These are phyloP conservation scores for Cnidoscolus chayamansa DNA, from an alignment of 441 rosid genomes.

Conservation along the genomic window DNA sequence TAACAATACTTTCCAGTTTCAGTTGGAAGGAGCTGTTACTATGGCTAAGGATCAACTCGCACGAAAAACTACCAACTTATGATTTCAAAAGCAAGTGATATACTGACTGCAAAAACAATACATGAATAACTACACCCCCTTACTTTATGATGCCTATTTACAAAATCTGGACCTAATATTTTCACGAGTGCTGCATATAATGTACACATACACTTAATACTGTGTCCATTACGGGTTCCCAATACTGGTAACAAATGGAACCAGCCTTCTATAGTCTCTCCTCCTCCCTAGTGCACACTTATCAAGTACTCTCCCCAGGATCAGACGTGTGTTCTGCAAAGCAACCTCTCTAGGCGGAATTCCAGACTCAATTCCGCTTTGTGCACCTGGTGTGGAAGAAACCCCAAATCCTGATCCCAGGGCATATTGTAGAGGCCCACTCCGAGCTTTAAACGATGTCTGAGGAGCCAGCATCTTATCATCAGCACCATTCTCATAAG, in stretches of 20 bases:
- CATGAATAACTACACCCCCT: neutral
- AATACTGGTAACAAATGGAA: conserved; percentile 78
- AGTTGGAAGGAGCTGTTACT: no score
- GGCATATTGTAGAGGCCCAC: conserved; percentile 33
- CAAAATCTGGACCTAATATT: conserved; percentile 18
- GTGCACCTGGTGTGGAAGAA: conserved; percentile 44
- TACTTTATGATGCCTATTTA: conserved; percentile 27
- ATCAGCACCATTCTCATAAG: conserved; percentile 69
- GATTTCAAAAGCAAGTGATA: neutral
- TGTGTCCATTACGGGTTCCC: conserved; percentile 39
- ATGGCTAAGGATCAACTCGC: neutral
- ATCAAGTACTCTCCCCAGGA: conserved; percentile 86
- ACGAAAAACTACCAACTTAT: neutral
- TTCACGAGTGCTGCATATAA: conserved; percentile 1
- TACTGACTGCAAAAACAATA: neutral
- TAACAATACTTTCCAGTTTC: neutral
- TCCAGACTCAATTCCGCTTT: conserved; percentile 52
- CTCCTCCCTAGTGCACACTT: conserved; percentile 81
- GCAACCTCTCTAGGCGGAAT: conserved; percentile 73
- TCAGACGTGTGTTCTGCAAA: conserved; percentile 74
- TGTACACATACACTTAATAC: neutral
- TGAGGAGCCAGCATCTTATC: conserved; percentile 78
- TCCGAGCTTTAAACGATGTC: conserved; percentile 85
- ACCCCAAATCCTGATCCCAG: conserved; percentile 46
- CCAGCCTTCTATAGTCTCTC: conserved; percentile 79